These are phyloP conservation scores for Fonsecaea nubica DNA, from an alignment of 2,329 filamentous ascomycete genomes.

Conservation along the genomic window DNA sequence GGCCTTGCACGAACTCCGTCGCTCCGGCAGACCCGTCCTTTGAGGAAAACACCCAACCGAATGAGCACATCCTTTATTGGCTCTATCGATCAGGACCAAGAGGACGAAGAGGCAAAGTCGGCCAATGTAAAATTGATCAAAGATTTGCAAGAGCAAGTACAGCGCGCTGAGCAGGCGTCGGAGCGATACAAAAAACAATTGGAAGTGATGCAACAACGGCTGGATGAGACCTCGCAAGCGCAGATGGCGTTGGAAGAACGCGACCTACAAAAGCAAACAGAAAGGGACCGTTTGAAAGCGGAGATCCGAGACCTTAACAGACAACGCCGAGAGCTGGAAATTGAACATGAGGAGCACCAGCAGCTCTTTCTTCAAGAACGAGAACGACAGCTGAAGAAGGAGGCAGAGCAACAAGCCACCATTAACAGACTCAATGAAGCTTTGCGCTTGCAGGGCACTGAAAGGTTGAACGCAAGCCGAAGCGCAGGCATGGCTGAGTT, in stretches of 20 bases:
- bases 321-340: slow-evolving; percentile 88
- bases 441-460: slow-evolving; percentile 73
- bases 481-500: slow-evolving; percentile 11
- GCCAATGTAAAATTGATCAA: slow-evolving; percentile 75
- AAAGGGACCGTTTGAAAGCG: slow-evolving; percentile 78
- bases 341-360: slow-evolving; percentile 88
- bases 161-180: slow-evolving; percentile 77
- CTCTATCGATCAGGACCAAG: slow-evolving; percentile 53
- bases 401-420: slow-evolving; percentile 88
- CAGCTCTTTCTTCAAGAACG: slow-evolving; percentile 88
- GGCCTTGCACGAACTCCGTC: slow-evolving; percentile 69
- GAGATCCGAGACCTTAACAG: slow-evolving; percentile 84
- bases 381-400: slow-evolving; percentile 80
- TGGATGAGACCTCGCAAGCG: slow-evolving; percentile 84
- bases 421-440: slow-evolving; percentile 93
- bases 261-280: slow-evolving; percentile 83
- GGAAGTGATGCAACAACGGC: slow-evolving; percentile 80
- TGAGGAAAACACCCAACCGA: slow-evolving; percentile 48
- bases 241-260: slow-evolving; percentile 87
- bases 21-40: slow-evolving; percentile 45
- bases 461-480: slow-evolving; percentile 59
- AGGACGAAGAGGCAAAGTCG: slow-evolving; percentile 75
- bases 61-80: slow-evolving; percentile 36
- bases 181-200: slow-evolving; percentile 84
- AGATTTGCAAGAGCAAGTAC: slow-evolving; percentile 81